phyloP scores from a whole-genome alignment of 1,139 yeast species.

The Lodderomyces metapsilosis region DNA sequence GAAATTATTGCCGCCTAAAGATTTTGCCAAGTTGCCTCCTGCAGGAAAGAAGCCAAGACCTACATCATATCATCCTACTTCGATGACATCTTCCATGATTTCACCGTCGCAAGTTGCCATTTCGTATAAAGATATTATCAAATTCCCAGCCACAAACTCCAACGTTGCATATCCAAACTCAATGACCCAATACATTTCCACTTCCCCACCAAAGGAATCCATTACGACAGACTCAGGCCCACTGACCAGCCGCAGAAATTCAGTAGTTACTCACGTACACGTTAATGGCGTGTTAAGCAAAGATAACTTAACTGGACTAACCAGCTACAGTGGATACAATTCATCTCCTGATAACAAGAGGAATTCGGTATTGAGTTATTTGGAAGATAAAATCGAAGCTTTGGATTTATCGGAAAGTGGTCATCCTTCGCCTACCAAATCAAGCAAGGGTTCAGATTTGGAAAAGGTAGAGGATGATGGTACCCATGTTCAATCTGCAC shows the following conservation, averaged over 20 bases:
- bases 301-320: conserved; percentile 20
- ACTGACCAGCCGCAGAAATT: conserved; percentile 30
- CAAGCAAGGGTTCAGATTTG: conserved; percentile 2
- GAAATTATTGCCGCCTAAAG: conserved; percentile 16
- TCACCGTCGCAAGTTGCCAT: conserved; percentile 13
- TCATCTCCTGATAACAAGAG: conserved; percentile 27
- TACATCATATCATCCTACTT: conserved; percentile 72
- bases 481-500: neutral
- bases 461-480: conserved; percentile 5
- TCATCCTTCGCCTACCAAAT: conserved; percentile 11
- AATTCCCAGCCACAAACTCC: conserved; percentile 30
- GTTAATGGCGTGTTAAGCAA: conserved; percentile 48
- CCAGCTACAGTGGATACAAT: neutral
- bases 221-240: neutral
- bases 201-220: conserved; percentile 33
- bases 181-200: conserved; percentile 35
- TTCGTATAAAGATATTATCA: conserved; percentile 27
- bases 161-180: conserved; percentile 17
- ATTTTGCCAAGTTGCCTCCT: conserved; percentile 37
- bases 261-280: conserved; percentile 46
- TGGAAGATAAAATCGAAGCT: conserved; percentile 48
- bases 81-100: conserved; percentile 39
- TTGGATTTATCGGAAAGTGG: conserved; percentile 32
- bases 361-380: conserved; percentile 44
- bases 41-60: conserved; percentile 67